These are phyloP conservation scores for Chlorella sp. DNA, from an alignment of 139 green algal genomes.

Conservation along the genomic window DNA sequence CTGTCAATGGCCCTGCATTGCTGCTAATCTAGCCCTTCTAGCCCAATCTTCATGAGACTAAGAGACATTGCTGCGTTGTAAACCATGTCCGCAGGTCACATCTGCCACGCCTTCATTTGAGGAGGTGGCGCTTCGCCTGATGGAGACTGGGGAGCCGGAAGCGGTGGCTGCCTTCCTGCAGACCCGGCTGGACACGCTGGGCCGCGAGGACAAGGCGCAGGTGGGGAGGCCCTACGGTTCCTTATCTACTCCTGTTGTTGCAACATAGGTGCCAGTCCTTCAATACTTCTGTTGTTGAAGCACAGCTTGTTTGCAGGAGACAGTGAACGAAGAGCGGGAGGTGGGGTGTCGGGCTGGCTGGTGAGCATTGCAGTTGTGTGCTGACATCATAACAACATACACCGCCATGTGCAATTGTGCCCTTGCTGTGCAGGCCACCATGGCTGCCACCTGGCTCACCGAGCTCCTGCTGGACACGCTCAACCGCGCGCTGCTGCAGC, in stretches of 20 bases:
- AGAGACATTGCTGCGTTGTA: too few relatives aligned
- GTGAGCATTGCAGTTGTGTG: background rate
- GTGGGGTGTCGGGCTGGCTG: background rate
- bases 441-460: constrained; percentile 91
- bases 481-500: constrained; percentile 72
- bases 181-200: constrained; percentile 61
- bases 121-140: constrained; percentile 83
- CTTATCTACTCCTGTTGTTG: too few relatives aligned
- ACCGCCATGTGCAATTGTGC: background rate
- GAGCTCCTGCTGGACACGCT: constrained; percentile 92
- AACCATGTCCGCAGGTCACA: constrained; percentile 35
- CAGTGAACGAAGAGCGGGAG: background rate
- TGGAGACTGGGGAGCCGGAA: constrained; percentile 58
- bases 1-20: constrained; percentile 4
- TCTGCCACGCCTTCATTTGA: constrained; percentile 77
- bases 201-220: constrained; percentile 53
- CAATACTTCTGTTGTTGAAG: too few relatives aligned
- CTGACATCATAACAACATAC: background rate
- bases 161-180: constrained; percentile 70
- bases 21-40: background rate
- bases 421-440: constrained; percentile 70
- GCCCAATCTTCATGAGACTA: too few relatives aligned
- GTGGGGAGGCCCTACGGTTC: too few relatives aligned
- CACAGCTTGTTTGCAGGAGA: too few relatives aligned
- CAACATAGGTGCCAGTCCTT: too few relatives aligned